phyloP scores from a whole-genome alignment of 2,329 filamentous ascomycete genomes.

The Spiromastix sp. region DNA sequence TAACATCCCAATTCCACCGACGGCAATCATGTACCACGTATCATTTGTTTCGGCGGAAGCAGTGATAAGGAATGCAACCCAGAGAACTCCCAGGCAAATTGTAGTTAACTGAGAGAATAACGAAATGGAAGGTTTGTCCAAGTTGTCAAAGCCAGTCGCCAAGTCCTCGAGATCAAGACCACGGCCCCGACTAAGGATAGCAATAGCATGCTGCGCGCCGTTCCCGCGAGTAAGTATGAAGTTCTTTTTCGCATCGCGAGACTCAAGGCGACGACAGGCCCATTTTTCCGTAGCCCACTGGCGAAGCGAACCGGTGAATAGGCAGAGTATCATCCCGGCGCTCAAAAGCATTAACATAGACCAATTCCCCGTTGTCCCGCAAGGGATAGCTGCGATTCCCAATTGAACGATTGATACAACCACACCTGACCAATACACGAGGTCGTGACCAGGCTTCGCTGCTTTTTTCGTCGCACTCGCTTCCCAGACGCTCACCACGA shows the following conservation, averaged over 20 bases:
- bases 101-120: no score
- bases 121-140: no score
- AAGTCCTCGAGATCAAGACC: slow-evolving; percentile 36
- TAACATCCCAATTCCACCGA: no score
- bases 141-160: no score
- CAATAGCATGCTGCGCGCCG: slow-evolving; percentile 31
- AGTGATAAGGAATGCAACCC: no score
- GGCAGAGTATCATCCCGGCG: slow-evolving; percentile 27
- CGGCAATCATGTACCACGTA: no score
- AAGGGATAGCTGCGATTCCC: slow-evolving; percentile 26
- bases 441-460: slow-evolving; percentile 12
- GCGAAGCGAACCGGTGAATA: slow-evolving; percentile 24
- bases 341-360: slow-evolving; percentile 31
- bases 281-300: slow-evolving; percentile 39
- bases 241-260: slow-evolving; percentile 20
- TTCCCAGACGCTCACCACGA: slow-evolving; percentile 3
- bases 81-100: no score
- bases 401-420: slow-evolving; percentile 18
- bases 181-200: slow-evolving; percentile 23
- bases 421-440: slow-evolving; percentile 17
- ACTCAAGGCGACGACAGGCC: slow-evolving; percentile 25
- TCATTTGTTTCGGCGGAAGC: no score
- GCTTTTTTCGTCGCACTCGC: neutral
- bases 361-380: slow-evolving; percentile 26
- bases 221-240: slow-evolving; percentile 32